Percentiles rank a stretch among this genome's conserved stretches.
phyloP scores from a whole-genome alignment of 768 basidiomycete species.

The Gymnopilus dilepis region DNA sequence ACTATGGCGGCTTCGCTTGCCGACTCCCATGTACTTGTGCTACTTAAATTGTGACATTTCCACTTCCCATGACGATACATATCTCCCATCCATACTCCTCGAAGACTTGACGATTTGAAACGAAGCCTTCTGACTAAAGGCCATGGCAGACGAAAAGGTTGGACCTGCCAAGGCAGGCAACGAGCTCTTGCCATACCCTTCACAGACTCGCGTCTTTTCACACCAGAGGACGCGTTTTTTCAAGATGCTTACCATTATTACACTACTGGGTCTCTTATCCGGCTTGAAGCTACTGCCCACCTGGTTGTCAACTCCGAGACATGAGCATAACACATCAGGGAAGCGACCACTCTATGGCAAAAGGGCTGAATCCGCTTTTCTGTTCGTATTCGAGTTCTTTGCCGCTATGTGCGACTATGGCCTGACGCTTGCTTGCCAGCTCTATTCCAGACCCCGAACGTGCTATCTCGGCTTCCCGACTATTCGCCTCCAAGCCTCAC shows the following conservation, averaged over 20 bases:
- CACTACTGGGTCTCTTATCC: background rate
- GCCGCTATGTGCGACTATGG: background rate
- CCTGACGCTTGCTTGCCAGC: constrained; percentile 26
- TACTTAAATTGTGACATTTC: constrained; percentile 3
- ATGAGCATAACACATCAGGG: constrained; percentile 5
- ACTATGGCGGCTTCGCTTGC: background rate
- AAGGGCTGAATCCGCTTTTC: constrained; percentile 26
- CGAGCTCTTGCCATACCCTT: constrained; percentile 11
- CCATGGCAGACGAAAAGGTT: constrained; percentile 7
- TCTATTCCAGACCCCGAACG: constrained; percentile 58
- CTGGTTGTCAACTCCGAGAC: background rate
- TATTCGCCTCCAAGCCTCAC: constrained; percentile 68
- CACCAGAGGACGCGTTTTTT: background rate
- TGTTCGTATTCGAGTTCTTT: constrained; percentile 15
- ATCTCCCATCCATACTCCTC: constrained; percentile 4
- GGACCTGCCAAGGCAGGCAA: background rate
- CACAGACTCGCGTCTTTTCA: background rate
- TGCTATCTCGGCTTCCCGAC: constrained; percentile 56
- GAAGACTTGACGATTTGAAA: background rate
- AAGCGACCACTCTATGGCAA: constrained; percentile 24
- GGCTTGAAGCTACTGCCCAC: background rate
- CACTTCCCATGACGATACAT: constrained; percentile 7
- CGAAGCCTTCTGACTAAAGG: background rate
- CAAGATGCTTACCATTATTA: background rate
- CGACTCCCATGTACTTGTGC: constrained; percentile 10